Evolutionary conservation across 352 stramenopile species (phyloP).

Genomic region (Globisporangium perplexum): DNA sequence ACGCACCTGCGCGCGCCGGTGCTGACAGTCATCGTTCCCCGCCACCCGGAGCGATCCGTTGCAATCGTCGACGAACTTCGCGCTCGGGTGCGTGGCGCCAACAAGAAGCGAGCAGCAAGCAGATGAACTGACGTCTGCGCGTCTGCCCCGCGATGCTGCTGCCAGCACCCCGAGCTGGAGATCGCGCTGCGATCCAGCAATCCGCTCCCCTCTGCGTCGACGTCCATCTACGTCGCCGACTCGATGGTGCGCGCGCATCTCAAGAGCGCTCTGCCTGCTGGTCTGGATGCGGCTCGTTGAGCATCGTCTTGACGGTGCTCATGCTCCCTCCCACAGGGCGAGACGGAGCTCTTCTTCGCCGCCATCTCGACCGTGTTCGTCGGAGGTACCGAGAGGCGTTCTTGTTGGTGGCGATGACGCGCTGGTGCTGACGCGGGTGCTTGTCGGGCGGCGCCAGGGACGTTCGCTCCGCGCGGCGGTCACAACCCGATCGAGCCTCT

Average conservation of each 20-base stretch:
- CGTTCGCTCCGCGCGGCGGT: constrained; percentile 51
- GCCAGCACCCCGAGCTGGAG: constrained; percentile 32
- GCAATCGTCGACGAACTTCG: constrained; percentile 32
- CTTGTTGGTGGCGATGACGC: background rate
- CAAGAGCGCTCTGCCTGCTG: no score
- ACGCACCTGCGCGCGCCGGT: constrained; percentile 12
- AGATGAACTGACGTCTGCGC: background rate
- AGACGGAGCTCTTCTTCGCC: constrained; percentile 52
- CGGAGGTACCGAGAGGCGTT: constrained; percentile 34
- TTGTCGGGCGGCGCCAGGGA: constrained; percentile 15
- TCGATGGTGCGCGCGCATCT: constrained; percentile 36
- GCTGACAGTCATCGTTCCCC: constrained; percentile 52
- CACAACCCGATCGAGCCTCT: constrained; percentile 78
- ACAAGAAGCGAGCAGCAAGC: no score
- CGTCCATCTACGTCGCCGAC: constrained; percentile 62
- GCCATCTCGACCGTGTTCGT: constrained; percentile 50
- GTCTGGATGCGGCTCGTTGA: background rate
- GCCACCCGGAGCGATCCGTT: constrained; percentile 39
- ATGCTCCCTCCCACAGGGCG: constrained; percentile 32
- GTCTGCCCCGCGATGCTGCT: background rate
- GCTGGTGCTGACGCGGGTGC: background rate
- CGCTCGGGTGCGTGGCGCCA: constrained; percentile 15
- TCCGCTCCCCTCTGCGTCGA: constrained; percentile 16
- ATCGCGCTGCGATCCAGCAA: constrained; percentile 33
- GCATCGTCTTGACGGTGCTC: background rate